Evolutionary conservation across 1,139 yeast genomes (phyloP), one percentile per base, ranked within the genome.

Genomic region (Pneumocystis carinii): DNA sequence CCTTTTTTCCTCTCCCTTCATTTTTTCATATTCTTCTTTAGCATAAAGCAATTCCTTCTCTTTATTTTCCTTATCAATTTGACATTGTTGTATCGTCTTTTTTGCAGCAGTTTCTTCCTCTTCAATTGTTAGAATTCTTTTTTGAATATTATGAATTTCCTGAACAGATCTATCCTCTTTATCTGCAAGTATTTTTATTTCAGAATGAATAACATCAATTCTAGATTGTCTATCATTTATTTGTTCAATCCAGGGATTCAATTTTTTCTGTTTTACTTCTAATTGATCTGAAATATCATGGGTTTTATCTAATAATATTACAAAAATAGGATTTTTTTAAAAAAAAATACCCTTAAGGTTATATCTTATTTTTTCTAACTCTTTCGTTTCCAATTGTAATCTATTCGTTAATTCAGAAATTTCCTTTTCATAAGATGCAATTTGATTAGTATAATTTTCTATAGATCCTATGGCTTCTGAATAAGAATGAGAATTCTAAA

Each of bases 191-290:
- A 89, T 78, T 58, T 83, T 83, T 19, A 87, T 79, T 66, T 85
- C 84, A 8, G 90, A 83, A 63, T 81, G 79, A 1, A 85, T 81
- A 55, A 88, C 79, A 62, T 83, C 81, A 10, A 87, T 81, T 59
- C 83, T 83, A 36, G 88, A 82, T 66, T 83, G 84, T 65, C 85
- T 86, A 35, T 80, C 80, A 66, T 83, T 84, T 55, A 90, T 76
- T 68, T 83, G 81, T 42, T 81, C 84, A 66, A 83, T 83, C 94
- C 95, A 90, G 0, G 98, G 98, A 67, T 87, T 92, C 8, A 90
- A 75, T 66, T 84, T 78, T 10, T 78, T 78, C 70, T 88, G 94
- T 56, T 84, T 75, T 6, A 71, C 69, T 68, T 84, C 88, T 63
- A 89, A 84, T 70, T 86, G 79, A 24, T 78, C 79, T 0, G 89